Conservation (phyloP, 2,329 filamentous ascomycete species). For the Talaromyces sp. region DNA sequence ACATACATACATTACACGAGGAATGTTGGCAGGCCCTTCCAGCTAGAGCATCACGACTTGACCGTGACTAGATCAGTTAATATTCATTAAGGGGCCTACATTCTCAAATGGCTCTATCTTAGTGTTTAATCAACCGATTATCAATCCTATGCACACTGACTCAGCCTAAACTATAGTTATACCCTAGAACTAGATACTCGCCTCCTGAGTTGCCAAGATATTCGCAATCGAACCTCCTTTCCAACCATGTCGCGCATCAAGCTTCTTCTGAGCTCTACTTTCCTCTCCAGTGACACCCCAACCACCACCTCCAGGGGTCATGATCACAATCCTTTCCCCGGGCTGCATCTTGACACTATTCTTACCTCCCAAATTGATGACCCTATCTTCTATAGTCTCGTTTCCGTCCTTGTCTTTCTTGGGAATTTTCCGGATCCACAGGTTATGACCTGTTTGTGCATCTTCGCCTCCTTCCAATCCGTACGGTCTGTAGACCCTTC, state of each 20-base stretch:
- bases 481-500: conserved; percentile 68
- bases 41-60: neutral
- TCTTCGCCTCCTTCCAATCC: conserved; percentile 76
- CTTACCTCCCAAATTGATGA: conserved; percentile 28
- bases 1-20: neutral
- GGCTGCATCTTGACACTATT: conserved; percentile 30
- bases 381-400: conserved; percentile 18
- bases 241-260: conserved; percentile 59
- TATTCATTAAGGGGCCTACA: neutral
- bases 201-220: conserved; percentile 46
- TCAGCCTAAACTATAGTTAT: neutral
- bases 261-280: conserved; percentile 41
- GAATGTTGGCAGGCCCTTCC: neutral
- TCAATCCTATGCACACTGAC: neutral
- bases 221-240: conserved; percentile 54
- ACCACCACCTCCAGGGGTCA: conserved; percentile 36
- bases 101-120: neutral
- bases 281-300: conserved; percentile 48
- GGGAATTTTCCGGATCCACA: conserved; percentile 71
- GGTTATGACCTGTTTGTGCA: conserved; percentile 69
- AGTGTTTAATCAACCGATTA: neutral
- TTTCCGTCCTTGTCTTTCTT: conserved; percentile 29
- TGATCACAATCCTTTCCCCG: conserved; percentile 36
- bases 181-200: conserved; percentile 32
- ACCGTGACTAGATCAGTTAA: neutral